Evolutionary conservation across 148 eudicot genomes (phyloP).

Genomic region (Rhododendron griersonianum): DNA sequence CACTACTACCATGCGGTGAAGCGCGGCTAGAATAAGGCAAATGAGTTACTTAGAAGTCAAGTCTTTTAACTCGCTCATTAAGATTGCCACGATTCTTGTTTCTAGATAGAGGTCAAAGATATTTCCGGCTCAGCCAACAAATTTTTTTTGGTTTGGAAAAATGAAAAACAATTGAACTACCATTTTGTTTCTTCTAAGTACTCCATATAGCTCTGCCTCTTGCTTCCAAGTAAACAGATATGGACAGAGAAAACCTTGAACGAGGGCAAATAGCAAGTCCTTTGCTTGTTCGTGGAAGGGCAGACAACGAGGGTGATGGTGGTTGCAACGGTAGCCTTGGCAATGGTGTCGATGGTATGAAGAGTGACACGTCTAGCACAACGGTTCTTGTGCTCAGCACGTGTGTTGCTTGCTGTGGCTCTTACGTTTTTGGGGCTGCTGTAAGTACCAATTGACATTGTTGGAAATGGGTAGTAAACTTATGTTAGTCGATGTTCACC

Average conservation of each 20-base stretch:
- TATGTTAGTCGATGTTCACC: not conserved
- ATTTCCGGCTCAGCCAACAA: no score
- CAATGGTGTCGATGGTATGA: not conserved
- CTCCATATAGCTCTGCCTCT: not conserved
- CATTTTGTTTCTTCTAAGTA: not conserved
- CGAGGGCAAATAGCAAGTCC: constrained; percentile 11
- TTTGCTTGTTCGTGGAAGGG: constrained; percentile 3
- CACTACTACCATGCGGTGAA: no score
- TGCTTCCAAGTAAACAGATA: not conserved
- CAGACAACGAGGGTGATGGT: not conserved
- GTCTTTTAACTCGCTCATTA: no score
- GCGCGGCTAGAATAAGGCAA: no score
- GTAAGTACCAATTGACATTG: constrained; percentile 31
- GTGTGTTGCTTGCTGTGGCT: constrained; percentile 68
- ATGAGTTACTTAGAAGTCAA: no score
- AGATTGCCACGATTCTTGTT: no score
- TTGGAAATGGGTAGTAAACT: not conserved
- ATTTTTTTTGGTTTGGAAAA: no score
- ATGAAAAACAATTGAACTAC: not conserved
- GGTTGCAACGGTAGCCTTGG: not conserved
- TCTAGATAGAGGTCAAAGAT: no score
- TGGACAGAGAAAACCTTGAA: not conserved
- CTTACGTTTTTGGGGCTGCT: constrained; percentile 70
- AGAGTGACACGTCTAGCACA: constrained; percentile 11
- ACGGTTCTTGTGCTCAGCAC: constrained; percentile 49